Base-by-base conservation (phyloP, 768 basidiomycete species). In the Mycena metata region DNA sequence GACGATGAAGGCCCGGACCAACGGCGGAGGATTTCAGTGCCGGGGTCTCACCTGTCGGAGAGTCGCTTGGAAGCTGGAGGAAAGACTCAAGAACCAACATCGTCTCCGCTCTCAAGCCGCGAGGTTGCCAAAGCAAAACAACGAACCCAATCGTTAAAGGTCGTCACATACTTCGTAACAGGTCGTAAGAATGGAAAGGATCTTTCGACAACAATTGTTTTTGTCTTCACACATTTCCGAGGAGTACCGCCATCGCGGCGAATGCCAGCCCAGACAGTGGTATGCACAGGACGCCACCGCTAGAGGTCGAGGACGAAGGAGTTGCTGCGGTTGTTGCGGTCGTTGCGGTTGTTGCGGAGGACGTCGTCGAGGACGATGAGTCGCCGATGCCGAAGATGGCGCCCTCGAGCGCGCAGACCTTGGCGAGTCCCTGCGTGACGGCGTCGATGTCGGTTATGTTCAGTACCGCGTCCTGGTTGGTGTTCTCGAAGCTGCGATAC, bases 391-490 rank as follows among this genome's bases (percentile, higher is more conserved):
- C 89, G 5, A 91, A 76, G 5, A 91, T 73, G 1, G 86, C 78
- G 72, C 86, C 87, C 65, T 81, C 78, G 6, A 90, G 36, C 0
- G 82, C 84, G 73, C 89, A 91, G 30, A 89, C 80, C 26, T 80
- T 78, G 43, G 84, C 82, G 74, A 90, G 84, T 39, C 85, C 86
- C 15, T 77, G 76, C 16, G 91, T 77, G 42, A 90, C 77, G 11
- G 76, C 74, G 6, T 88, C 86, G 4, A 88, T 79, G 71, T 88
- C 76, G 9, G 81, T 70, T 7, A 83, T 81, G 63, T 84, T 79
- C 23, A 90, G 77, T 26, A 88, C 79, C 30, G 82, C 79, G 7
- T 86, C 82, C 73, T 91, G 90, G 63, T 86, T 86, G 0, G 90
- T 91, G 71, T 81, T 75, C 64, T 83, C 81, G 77, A 90, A 90